These are phyloP conservation scores for Leccinum imitatum DNA, from an alignment of 768 basidiomycete genomes.

Conservation along the genomic window DNA sequence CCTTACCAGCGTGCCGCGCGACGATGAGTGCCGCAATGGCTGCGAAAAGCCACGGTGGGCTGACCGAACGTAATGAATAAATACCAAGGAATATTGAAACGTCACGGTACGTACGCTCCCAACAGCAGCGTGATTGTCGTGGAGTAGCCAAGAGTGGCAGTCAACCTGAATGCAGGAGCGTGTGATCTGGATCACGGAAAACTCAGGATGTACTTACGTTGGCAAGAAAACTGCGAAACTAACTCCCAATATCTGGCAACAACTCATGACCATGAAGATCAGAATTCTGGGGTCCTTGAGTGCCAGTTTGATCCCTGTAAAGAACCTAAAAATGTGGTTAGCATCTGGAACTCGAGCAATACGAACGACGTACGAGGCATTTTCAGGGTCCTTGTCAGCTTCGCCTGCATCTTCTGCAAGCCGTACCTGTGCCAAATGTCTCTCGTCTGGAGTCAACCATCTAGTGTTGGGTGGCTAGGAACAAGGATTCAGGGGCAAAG, in stretches of 20 bases:
- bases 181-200: background rate
- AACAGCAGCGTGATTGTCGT: conserved; percentile 61
- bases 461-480: conserved; percentile 58
- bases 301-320: conserved; percentile 44
- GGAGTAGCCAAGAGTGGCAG: conserved; percentile 60
- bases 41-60: conserved; percentile 63
- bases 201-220: conserved; percentile 33
- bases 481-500: background rate
- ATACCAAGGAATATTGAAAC: background rate
- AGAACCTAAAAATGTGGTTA: conserved; percentile 11
- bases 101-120: conserved; percentile 46
- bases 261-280: conserved; percentile 54
- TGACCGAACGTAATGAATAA: conserved; percentile 21
- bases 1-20: conserved; percentile 54
- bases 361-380: conserved; percentile 50
- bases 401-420: conserved; percentile 69
- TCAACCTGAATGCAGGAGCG: conserved; percentile 38
- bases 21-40: conserved; percentile 49
- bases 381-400: conserved; percentile 55
- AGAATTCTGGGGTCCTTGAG: conserved; percentile 54
- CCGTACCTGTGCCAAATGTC: conserved; percentile 60
- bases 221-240: conserved; percentile 65
- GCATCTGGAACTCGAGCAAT: background rate
- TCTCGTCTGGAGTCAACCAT: conserved; percentile 52
- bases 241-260: conserved; percentile 53